Conservation (phyloP, 2,329 filamentous ascomycete species). For the Ceratocystis lukuohia region DNA sequence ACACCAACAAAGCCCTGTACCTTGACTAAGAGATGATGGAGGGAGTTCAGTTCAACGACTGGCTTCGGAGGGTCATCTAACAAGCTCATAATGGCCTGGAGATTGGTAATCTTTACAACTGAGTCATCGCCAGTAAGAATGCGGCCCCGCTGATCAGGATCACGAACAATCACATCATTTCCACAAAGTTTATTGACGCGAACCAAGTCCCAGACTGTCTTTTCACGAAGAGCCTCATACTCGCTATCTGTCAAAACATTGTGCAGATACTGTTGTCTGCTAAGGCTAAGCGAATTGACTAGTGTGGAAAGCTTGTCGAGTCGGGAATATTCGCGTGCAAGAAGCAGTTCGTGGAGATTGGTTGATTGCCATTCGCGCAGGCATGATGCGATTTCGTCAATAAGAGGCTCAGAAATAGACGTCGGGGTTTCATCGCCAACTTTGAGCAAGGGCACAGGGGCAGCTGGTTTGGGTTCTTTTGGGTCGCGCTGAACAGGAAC, state of each 20-base stretch:
- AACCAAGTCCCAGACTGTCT: slow-evolving; percentile 91
- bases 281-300: slow-evolving; percentile 69
- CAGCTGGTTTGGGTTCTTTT: slow-evolving; percentile 61
- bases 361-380: slow-evolving; percentile 97
- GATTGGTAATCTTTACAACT: slow-evolving; percentile 73
- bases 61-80: slow-evolving; percentile 67
- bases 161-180: slow-evolving; percentile 87
- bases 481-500: slow-evolving; percentile 46
- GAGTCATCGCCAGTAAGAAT: slow-evolving; percentile 87
- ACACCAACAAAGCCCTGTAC: slow-evolving; percentile 70
- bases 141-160: slow-evolving; percentile 67
- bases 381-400: slow-evolving; percentile 95
- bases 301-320: slow-evolving; percentile 71
- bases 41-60: slow-evolving; percentile 51
- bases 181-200: slow-evolving; percentile 87
- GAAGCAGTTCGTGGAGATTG: slow-evolving; percentile 80
- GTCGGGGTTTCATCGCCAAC: slow-evolving; percentile 95
- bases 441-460: slow-evolving; percentile 92
- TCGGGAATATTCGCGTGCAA: slow-evolving; percentile 66
- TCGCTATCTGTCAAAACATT: slow-evolving; percentile 84
- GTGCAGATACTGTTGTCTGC: slow-evolving; percentile 80
- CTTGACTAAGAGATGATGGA: slow-evolving; percentile 74
- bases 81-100: slow-evolving; percentile 94
- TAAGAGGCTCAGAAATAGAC: slow-evolving; percentile 74
- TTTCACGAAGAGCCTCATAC: slow-evolving; percentile 65